These are phyloP conservation scores for Linnemannia elongata DNA, from an alignment of 192 early-diverging fungal species.

Conservation along the genomic window DNA sequence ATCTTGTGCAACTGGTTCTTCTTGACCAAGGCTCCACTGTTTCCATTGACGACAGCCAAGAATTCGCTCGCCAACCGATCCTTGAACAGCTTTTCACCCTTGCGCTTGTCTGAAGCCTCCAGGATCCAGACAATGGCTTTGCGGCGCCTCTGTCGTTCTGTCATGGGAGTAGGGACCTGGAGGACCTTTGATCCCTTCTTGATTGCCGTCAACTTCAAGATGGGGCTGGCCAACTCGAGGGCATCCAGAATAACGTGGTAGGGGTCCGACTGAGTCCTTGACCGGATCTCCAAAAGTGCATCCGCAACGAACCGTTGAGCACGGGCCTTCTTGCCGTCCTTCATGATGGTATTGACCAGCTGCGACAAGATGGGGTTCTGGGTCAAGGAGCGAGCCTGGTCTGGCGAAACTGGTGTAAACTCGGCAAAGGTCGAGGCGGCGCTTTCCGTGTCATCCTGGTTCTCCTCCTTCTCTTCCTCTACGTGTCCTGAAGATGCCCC, in stretches of 20 bases:
- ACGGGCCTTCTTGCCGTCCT: conserved; percentile 89
- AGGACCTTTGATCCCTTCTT: conserved; percentile 88
- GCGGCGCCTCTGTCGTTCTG: conserved; percentile 79
- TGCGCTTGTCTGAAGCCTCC: conserved; percentile 76
- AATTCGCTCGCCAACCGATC: conserved; percentile 84
- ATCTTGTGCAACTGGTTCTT: conserved; percentile 83
- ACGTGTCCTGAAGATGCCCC: background rate
- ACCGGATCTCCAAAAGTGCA: conserved; percentile 77
- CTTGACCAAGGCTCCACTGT: conserved; percentile 77
- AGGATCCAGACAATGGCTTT: conserved; percentile 91
- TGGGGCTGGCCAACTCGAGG: conserved; percentile 78
- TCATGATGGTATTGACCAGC: conserved; percentile 93
- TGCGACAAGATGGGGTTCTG: conserved; percentile 79
- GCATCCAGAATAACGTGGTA: conserved; percentile 76
- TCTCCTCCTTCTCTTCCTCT: background rate
- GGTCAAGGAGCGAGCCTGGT: conserved; percentile 58
- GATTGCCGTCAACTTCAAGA: conserved; percentile 77
- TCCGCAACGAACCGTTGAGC: conserved; percentile 77
- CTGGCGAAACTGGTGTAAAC: conserved; percentile 33
- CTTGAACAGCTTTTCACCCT: conserved; percentile 72
- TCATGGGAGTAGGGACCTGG: conserved; percentile 83
- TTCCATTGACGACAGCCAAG: conserved; percentile 83
- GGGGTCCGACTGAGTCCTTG: conserved; percentile 75
- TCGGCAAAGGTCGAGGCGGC: conserved; percentile 24
- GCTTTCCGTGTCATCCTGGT: background rate